Base-by-base conservation (phyloP, 2,329 filamentous ascomycete genomes). In the Cryphonectria nitschkei region DNA sequence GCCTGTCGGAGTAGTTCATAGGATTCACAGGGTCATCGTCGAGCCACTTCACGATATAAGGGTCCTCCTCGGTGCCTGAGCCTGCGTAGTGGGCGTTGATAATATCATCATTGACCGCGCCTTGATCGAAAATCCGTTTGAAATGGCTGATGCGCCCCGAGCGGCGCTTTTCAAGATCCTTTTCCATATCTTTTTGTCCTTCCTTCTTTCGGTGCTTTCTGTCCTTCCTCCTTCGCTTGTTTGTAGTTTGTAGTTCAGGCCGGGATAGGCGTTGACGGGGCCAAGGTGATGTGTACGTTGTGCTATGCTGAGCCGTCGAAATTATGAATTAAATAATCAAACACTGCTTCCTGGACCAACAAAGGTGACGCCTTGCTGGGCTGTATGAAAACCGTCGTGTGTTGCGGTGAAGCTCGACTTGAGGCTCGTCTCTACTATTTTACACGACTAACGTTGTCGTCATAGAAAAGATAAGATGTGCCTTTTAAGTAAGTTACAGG, bases 1-100 rank as follows among this genome's bases (percentile, higher is more conserved):
- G 43, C 5, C 3, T 1, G 9, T 29, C 29, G 1, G 54, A 26
- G 64, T 84, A 87, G 29, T 80, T 77, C 81, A 87, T 84, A 0
- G 87, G 87, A 74, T 89, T 88, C 60, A 85, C 80, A 9, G 86
- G 84, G 74, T 89, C 87, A 65, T 87, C 76, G 2, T 67, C 65
- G 43, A 88, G 84, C 81, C 83, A 89, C 67, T 81, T 80, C 52
- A 89, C 86, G 3, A 81, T 78, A 73, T 83, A 89, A 0, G 87
- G 87, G 68, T 88, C 85, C 26, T 84, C 82, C 26, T 84, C 81
- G 2, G 87, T 89, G 68, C 87, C 87, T 37, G 81, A 80, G 7
- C 84, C 84, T 5, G 75, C 68, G 69, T 84, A 86, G 7, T 67
- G 41, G 14, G 64, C 68, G n/a, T 70, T 61, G 54, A 67, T 6